These are phyloP conservation scores for Sugiyamaella qingdaonensis DNA, from an alignment of 805 yeast species.

Conservation along the genomic window DNA sequence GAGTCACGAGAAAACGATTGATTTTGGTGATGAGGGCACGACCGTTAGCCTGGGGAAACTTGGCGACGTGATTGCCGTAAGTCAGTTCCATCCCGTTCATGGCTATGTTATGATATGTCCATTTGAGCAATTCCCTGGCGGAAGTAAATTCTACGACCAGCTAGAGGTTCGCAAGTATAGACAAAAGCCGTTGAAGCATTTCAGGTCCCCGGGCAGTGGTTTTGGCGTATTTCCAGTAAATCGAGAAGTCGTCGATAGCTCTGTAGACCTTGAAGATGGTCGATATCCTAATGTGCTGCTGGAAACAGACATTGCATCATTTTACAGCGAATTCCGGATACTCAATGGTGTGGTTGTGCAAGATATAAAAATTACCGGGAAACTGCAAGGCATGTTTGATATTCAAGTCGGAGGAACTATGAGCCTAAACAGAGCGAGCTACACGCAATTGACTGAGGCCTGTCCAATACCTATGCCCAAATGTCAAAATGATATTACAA, in stretches of 20 bases:
- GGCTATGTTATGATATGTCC: slow-evolving; percentile 1
- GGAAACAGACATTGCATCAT: background rate
- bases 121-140: slow-evolving; percentile 4
- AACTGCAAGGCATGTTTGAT: background rate
- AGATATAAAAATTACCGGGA: background rate
- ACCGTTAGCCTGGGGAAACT: slow-evolving; percentile 5
- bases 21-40: slow-evolving; percentile 5
- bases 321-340: background rate
- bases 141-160: slow-evolving; percentile 2
- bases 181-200: slow-evolving; percentile 2
- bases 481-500: background rate
- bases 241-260: background rate
- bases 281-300: background rate
- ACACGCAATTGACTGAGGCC: slow-evolving; percentile 4
- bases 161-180: slow-evolving; percentile 2
- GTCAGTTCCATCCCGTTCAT: slow-evolving; percentile 5
- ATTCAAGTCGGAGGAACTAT: slow-evolving; percentile 3
- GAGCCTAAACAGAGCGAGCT: slow-evolving; percentile 6
- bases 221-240: background rate
- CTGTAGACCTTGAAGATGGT: background rate
- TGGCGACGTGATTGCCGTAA: slow-evolving; percentile 1
- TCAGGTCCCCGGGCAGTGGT: background rate
- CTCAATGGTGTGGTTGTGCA: background rate
- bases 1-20: slow-evolving; percentile 4
- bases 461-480: slow-evolving; percentile 1